Evolutionary conservation across 441 rosid species (phyloP), one percentile per base, ranked within the genome.

Genomic region (Bocquillonia castaneifolia): DNA sequence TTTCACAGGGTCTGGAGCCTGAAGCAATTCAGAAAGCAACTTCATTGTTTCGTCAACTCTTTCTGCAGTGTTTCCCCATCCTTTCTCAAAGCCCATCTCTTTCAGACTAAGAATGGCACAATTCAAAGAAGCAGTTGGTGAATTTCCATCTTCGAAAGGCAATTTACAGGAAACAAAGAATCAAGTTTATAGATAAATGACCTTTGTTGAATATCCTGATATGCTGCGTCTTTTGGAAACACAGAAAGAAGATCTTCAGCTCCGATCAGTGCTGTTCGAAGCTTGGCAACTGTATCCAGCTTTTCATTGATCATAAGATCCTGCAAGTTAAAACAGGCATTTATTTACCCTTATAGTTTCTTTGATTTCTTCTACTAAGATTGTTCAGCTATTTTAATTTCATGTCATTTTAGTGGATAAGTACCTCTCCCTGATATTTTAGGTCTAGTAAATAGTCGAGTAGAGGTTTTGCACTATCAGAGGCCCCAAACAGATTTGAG

Each of bases 41-140:
- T 77, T 77, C 96, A 89, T 86, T 31, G 91, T 85, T 78, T 91
- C 89, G 55, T 66, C 77, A 1, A 82, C 92, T 72, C 86, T 82
- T 72, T 76, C 91, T 57, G 93, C 87, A 12, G 77, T 91, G 26
- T 88, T 75, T 0, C 99, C 97, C 99, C 97, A 93, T 40, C 97
- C 97, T 71, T 82, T 91, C 79, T 91, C 96, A 0, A 93, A 88
- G 7, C 96, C 96, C 76, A 85, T 70, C 39, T 80, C 92, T 79
- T 79, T 85, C 63, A 93, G 73, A 80, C 97, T 93, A 82, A 34
- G 25, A 68, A 31, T 37, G 5, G 2, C 47, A 9, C 10, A 39
- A 0, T 1, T 14, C 9, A 23, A 1, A 20, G 8, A 18, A 13
- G 39, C 18, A 9, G n/a, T 39, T 26, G 39, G 51, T 17, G n/a